Evolutionary conservation across 2,329 filamentous ascomycete genomes (phyloP), one percentile per base, ranked within the genome.

Genomic region (Magnaporthiopsis incrustans): DNA sequence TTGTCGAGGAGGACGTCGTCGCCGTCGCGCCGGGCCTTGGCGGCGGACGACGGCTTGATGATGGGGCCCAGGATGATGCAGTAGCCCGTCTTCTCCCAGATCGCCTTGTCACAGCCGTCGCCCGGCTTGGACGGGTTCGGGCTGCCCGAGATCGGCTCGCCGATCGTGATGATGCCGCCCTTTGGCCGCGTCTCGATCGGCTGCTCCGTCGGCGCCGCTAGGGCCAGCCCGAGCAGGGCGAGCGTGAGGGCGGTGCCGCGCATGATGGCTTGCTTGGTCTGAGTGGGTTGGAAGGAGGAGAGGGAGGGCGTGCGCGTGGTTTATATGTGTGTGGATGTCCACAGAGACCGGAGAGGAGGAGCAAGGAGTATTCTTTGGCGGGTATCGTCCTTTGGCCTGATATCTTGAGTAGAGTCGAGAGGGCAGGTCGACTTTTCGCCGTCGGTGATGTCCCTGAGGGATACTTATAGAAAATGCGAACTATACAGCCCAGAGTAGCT

Each of bases 41-140:
- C 22, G 35, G 35, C 12, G 12, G 35, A 4, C 1, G 35, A 38
- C 14, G 60, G 35, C 14, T 30, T 61, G 35, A 56, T 62, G 38
- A 56, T 33, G 35, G 38, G 33, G 12, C 35, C 60, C 15, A 27
- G 5, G 60, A 57, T 57, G 61, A 62, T 22, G 61, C 61, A 62
- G 61, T 57, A 62, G 50, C 50, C 61, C 50, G 53, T 57, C 61
- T 60, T 22, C 22, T 60, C 59, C 33, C 33, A 60, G 59, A 60
- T 26, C n/a, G 12, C 15, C 33, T 44, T n/a, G 59, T 38, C 18
- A 33, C 59, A 60, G 59, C 22, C 44, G 18, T 60, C 26, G 58
- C 53, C 61, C 27, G 53, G 61, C 3, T n/a, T 38, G 27, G n/a
- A 32, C 27, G 53, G 44, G 26, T 57, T 57, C 44, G 27, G 14